Evolutionary conservation across 1,284 basidiomycete genomes (phyloP).

Genomic region (Clitocybe nebularis): DNA sequence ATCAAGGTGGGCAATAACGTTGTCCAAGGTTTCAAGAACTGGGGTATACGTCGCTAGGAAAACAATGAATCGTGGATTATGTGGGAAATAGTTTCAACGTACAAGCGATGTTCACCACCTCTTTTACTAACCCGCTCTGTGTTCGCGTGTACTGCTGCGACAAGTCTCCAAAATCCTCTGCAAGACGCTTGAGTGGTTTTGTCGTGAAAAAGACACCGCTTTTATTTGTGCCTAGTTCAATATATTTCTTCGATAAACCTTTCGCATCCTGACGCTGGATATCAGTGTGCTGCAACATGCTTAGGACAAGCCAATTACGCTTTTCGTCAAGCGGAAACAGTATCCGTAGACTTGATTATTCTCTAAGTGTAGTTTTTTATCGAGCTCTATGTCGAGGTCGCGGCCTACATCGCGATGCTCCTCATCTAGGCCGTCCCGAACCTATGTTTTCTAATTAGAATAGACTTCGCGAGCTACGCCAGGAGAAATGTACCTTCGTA

Average conservation of each 20-base stretch:
- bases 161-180: conserved; percentile 72
- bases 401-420: conserved; percentile 76
- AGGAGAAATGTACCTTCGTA: conserved; percentile 38
- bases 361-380: conserved; percentile 96
- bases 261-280: conserved; percentile 91
- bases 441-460: conserved; percentile 25
- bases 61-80: not conserved
- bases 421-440: conserved; percentile 79
- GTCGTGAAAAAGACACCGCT: conserved; percentile 94
- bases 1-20: conserved; percentile 86
- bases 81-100: conserved; percentile 23
- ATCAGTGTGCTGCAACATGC: too few relatives aligned
- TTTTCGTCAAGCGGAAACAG: conserved; percentile 91
- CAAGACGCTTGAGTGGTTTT: conserved; percentile 64
- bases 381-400: conserved; percentile 82
- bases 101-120: conserved; percentile 93
- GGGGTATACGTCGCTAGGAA: conserved; percentile 82
- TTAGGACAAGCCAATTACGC: conserved; percentile 44
- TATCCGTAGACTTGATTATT: conserved; percentile 91
- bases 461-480: not conserved
- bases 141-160: conserved; percentile 71
- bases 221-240: conserved; percentile 85
- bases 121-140: conserved; percentile 85
- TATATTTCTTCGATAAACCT: conserved; percentile 72
- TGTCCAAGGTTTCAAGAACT: conserved; percentile 87